Evolutionary conservation across 2,329 filamentous ascomycete species (phyloP), one percentile per base, ranked within the genome.

Genomic region (Tolypocladium endophyticum): DNA sequence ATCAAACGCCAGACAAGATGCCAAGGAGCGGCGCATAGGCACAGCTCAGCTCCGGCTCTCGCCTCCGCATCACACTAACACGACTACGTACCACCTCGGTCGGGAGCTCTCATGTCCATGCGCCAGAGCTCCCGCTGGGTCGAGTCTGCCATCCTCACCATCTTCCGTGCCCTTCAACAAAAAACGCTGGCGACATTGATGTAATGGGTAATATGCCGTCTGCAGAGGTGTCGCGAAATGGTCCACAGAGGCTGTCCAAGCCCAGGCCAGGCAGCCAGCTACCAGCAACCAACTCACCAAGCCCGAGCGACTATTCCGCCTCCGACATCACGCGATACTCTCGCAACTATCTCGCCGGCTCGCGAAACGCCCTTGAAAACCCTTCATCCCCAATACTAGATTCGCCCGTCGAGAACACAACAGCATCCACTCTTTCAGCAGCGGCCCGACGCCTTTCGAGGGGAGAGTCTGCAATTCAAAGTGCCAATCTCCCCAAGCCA

Each of bases 191-290:
- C 50, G 20, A 36, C 23, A 36, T 5, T 20, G 50, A 20, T 54
- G 50, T 36, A 3, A 83, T 83, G 81, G 81, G 81, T 59, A 83
- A 83, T 68, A 70, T 73, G 54, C 70, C 77, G 59, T 83, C 79
- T 53, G 69, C 74, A 64, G 76, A 80, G 69, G 73, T 73, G 68
- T 70, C 72, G 61, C 64, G 67, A 60, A 68, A 71, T 66, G 61
- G 64, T 65, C 70, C 77, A 67, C 77, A 81, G 63, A 82, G 77
- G 71, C 74, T 83, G 61, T 80, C 77, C 57, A 83, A 83, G 68
- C 76, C 79, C 61, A 77, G 74, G 61, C 75, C 73, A 41, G 72
- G 71, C 59, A 76, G 71, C 63, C 72, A 71, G 70, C 70, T 71
- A 58, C 65, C 68, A 58, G 71, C 75, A 71, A 70, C 75, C 71